Evolutionary conservation across 2,329 filamentous ascomycete genomes (phyloP).

Genomic region (Fusarium sp.): DNA sequence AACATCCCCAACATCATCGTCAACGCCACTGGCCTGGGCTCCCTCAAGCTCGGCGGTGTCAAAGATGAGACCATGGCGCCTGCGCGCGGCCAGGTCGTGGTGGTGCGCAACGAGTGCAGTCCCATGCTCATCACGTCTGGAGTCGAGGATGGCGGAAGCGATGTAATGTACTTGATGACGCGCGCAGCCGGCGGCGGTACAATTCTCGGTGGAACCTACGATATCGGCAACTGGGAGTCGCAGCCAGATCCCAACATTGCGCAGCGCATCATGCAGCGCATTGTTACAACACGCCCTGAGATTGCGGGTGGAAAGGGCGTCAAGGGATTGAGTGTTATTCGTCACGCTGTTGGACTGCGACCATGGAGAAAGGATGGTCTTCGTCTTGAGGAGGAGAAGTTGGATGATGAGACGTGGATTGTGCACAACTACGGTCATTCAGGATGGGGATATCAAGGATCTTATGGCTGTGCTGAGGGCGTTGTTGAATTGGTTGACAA

Average conservation of each 20-base stretch:
- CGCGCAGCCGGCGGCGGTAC: constrained; percentile 85
- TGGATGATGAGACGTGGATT: constrained; percentile 70
- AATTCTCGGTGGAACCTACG: constrained; percentile 86
- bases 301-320: constrained; percentile 76
- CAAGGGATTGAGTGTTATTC: constrained; percentile 78
- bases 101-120: constrained; percentile 83
- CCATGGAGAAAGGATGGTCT: constrained; percentile 80
- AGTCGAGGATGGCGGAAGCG: constrained; percentile 78
- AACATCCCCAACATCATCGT: constrained; percentile 76
- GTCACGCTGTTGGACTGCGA: constrained; percentile 85
- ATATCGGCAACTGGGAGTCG: constrained; percentile 82
- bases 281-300: constrained; percentile 72
- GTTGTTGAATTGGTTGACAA: constrained; percentile 76
- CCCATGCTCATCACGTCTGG: constrained; percentile 78
- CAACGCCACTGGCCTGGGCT: constrained; percentile 86
- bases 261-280: constrained; percentile 85
- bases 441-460: constrained; percentile 80
- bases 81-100: constrained; percentile 83
- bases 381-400: constrained; percentile 72
- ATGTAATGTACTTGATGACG: constrained; percentile 85
- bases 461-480: constrained; percentile 77
- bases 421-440: constrained; percentile 86
- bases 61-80: constrained; percentile 79
- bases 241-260: constrained; percentile 85
- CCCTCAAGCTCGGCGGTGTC: constrained; percentile 83